Evolutionary conservation across 495 filamentous ascomycete genomes (phyloP).

Genomic region (Aspergillus nidulans): DNA sequence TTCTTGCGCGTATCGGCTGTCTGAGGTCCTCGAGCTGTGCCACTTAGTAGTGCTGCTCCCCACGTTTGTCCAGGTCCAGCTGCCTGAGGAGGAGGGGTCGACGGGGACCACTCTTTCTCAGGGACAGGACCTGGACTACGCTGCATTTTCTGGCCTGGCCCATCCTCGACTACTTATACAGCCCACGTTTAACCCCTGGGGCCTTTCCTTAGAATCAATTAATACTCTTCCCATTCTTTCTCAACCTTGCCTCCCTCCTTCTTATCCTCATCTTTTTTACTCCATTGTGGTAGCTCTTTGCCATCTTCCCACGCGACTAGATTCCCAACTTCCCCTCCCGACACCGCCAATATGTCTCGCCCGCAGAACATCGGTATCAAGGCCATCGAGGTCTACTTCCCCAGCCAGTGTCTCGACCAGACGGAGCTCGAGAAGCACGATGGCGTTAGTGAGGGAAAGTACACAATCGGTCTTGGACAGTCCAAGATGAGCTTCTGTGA

Average conservation of each 20-base stretch:
- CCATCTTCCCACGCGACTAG: not conserved
- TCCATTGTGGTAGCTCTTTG: slow-evolving; percentile 1
- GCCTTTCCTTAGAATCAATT: slow-evolving; percentile 1
- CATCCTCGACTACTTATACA: slow-evolving; percentile 8
- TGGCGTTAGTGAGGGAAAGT: slow-evolving; percentile 90
- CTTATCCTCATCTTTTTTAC: slow-evolving; percentile 3
- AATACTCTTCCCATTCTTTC: slow-evolving; percentile 3
- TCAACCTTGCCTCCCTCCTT: slow-evolving; percentile 8
- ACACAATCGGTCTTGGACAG: slow-evolving; percentile 98
- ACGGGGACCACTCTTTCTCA: not conserved
- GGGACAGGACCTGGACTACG: slow-evolving; percentile 10
- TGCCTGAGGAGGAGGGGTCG: not conserved
- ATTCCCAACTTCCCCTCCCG: not conserved
- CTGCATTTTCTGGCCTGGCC: slow-evolving; percentile 9
- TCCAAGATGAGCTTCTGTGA: slow-evolving; percentile 99
- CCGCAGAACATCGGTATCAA: slow-evolving; percentile 98
- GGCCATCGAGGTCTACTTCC: slow-evolving; percentile 99
- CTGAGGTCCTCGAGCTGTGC: slow-evolving; percentile 1
- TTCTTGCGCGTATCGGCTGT: slow-evolving; percentile 1
- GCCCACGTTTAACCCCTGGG: not conserved
- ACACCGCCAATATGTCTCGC: slow-evolving; percentile 68
- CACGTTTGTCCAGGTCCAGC: not conserved
- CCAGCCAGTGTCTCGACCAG: slow-evolving; percentile 97
- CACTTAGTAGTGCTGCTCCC: too few species aligned
- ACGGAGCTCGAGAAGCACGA: slow-evolving; percentile 95